These are phyloP conservation scores for Globisporangium polare DNA, from an alignment of 352 stramenopile species.

Conservation along the genomic window DNA sequence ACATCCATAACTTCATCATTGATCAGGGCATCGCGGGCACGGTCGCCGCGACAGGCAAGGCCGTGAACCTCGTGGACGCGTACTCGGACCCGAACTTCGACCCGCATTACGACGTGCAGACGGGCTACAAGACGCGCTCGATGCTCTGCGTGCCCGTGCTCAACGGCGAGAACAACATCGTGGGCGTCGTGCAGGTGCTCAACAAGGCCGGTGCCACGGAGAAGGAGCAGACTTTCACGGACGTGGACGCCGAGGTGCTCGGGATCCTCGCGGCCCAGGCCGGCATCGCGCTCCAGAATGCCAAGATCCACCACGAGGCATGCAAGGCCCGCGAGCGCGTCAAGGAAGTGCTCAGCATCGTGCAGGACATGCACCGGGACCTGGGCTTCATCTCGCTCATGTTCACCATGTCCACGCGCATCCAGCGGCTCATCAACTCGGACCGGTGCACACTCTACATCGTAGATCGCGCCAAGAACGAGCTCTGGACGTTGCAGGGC, in stretches of 20 bases:
- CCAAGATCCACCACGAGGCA: conserved; percentile 60
- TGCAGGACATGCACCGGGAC: conserved; percentile 89
- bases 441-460: conserved; percentile 93
- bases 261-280: conserved; percentile 82
- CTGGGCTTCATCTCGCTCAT: conserved; percentile 89
- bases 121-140: conserved; percentile 88
- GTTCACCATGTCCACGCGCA: conserved; percentile 89
- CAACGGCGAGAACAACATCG: conserved; percentile 70
- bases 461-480: conserved; percentile 82
- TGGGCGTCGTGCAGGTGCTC: conserved; percentile 89
- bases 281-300: conserved; percentile 85
- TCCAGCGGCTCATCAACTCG: conserved; percentile 84
- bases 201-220: conserved; percentile 75
- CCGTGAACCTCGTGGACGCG: conserved; percentile 90
- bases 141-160: conserved; percentile 91
- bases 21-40: conserved; percentile 83
- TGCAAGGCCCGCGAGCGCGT: conserved; percentile 55
- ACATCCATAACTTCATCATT: not conserved
- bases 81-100: conserved; percentile 94
- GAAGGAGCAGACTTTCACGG: conserved; percentile 64
- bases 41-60: conserved; percentile 72
- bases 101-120: conserved; percentile 87
- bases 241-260: conserved; percentile 87
- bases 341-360: conserved; percentile 83
- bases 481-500: conserved; percentile 89